A percentile compares a stretch with the other conserved stretches of the same genome.
Conservation (phyloP, 2,329 filamentous ascomycete genomes). For the Phialophora macrospora region DNA sequence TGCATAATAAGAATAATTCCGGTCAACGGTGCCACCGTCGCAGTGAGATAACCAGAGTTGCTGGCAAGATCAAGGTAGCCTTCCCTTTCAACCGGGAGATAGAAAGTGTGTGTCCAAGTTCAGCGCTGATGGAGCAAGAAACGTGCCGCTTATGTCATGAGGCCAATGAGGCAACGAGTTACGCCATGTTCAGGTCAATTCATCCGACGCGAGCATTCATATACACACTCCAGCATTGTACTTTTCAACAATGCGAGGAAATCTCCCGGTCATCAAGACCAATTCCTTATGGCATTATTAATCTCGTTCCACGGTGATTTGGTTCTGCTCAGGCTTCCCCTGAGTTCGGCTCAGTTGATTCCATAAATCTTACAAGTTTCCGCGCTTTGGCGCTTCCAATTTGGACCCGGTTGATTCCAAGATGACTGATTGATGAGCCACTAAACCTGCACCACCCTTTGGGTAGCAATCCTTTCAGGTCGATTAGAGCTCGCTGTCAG, state of each 20-base stretch:
- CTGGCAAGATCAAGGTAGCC: not conserved
- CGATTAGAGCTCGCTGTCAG: not conserved
- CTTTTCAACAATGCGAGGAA: constrained; percentile 1
- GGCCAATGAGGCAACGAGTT: not conserved
- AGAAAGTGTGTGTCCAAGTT: not conserved
- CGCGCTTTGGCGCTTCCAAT: constrained; percentile 6
- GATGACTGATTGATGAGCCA: constrained; percentile 2
- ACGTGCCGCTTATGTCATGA: constrained; percentile 15
- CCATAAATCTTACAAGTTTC: constrained; percentile 19
- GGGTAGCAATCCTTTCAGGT: not conserved
- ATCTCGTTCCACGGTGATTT: constrained; percentile 9
- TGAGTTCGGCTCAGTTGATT: constrained; percentile 2
- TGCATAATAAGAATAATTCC: constrained; percentile 29
- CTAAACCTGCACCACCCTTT: not conserved
- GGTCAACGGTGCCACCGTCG: constrained; percentile 20
- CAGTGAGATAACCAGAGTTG: constrained; percentile 1
- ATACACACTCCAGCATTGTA: not conserved
- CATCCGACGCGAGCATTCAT: not conserved
- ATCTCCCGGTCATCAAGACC: constrained; percentile 10
- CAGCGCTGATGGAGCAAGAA: not conserved
- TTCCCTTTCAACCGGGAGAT: not conserved
- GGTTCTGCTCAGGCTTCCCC: not conserved
- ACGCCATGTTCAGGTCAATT: not conserved
- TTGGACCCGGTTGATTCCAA: constrained; percentile 6
- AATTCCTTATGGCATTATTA: constrained; percentile 19